Evolutionary conservation across 1,139 yeast genomes (phyloP), one percentile per base, ranked within the genome.

Genomic region (Taphrina communis): DNA sequence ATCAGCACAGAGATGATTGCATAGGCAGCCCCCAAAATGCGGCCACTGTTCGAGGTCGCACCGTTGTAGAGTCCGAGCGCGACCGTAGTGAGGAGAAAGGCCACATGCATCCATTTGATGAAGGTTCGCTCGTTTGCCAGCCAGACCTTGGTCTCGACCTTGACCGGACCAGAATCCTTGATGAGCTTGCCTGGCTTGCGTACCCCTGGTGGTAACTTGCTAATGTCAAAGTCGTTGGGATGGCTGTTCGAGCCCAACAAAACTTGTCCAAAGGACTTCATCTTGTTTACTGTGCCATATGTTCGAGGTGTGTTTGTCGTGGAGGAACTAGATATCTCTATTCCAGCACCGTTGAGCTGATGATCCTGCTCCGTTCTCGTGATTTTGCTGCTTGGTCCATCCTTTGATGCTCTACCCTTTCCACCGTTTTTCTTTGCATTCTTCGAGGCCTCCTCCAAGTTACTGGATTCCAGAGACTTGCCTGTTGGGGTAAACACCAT

Each of bases 91-190:
- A 94, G 82, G 76, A 94, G 81, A 0, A 96, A 86, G n/a, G 96
- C 89, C 9, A 93, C 94, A 75, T 89, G 94, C 73, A 94, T 83
- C 99, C 99, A 94, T 78, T 96, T 86, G 82, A 90, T 89, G 80
- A 93, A 93, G 1, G 99, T 94, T 79, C 99, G 89, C 80, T 94
- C 99, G 77, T 94, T 94, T 44, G 99, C 99, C 72, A 94, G 82
- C 98, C 99, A 94, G 50, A 94, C 99, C 78, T 94, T 94, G 44
- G 98, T 96, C 81, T 94, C 99, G 69, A 94, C 92, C 78, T 89
- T 92, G 70, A 92, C 85, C 1, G 97, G 95, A 6, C 97, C 97
- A 48, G 94, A 87, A 77, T 92, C 92, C 76, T 93, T 90, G 75
- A 94, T 83, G 80, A 89, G 86, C 63, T 83, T 81, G 12, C 84